Evolutionary conservation across 2,329 filamentous ascomycete species (phyloP).

Genomic region (Sporothrix pallida): DNA sequence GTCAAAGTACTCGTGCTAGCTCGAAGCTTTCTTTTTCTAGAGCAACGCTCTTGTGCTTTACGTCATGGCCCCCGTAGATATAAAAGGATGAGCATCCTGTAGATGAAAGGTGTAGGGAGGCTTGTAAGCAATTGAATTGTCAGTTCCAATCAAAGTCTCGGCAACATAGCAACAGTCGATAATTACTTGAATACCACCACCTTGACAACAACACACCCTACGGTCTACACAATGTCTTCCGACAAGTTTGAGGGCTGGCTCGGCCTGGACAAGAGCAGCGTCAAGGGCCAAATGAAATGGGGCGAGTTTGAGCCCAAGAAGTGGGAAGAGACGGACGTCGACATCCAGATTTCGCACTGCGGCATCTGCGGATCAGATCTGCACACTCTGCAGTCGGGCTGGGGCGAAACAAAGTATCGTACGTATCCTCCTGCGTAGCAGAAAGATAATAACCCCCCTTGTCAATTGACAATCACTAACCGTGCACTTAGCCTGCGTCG

Average conservation of each 20-base stretch:
- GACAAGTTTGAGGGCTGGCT: slow-evolving; percentile 60
- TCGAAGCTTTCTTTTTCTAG: neutral
- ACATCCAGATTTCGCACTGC: slow-evolving; percentile 69
- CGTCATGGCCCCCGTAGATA: slow-evolving; percentile 17
- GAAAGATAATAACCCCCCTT: too few relatives aligned
- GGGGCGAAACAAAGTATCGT: slow-evolving; percentile 43
- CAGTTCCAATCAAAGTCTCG: neutral
- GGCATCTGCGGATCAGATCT: slow-evolving; percentile 69
- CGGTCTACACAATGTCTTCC: slow-evolving; percentile 7
- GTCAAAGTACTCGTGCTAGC: neutral
- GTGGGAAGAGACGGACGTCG: slow-evolving; percentile 70
- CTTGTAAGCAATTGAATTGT: neutral
- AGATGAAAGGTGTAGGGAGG: too few relatives aligned
- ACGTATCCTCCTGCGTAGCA: slow-evolving; percentile 7
- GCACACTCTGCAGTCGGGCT: slow-evolving; percentile 63
- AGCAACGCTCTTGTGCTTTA: neutral
- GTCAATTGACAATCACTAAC: too few relatives aligned
- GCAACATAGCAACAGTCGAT: neutral
- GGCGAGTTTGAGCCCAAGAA: slow-evolving; percentile 64
- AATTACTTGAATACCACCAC: too few relatives aligned
- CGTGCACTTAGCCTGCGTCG: slow-evolving; percentile 51
- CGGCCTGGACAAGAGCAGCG: slow-evolving; percentile 50
- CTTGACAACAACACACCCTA: neutral
- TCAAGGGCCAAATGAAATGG: slow-evolving; percentile 61
- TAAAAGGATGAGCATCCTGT: neutral